Percentiles rank a stretch among this genome's conserved stretches.
Conservation (phyloP, 352 stramenopile genomes). For the Globisporangium canariense region DNA sequence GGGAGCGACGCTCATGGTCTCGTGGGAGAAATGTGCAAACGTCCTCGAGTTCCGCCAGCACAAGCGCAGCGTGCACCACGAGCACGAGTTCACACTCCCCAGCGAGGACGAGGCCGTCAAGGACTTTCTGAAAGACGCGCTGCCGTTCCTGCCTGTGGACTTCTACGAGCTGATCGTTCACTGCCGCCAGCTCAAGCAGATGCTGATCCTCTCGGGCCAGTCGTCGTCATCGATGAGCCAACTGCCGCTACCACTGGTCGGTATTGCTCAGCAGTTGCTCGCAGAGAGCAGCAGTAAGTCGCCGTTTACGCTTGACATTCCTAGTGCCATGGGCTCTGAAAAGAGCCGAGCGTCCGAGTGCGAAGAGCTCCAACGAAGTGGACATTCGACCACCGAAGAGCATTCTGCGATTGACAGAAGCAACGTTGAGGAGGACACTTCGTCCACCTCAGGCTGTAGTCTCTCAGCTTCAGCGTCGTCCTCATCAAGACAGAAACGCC, state of each 20-base stretch:
- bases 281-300: neutral
- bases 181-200: conserved; percentile 44
- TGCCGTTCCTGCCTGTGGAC: conserved; percentile 74
- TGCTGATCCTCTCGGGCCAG: conserved; percentile 16
- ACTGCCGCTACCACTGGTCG: neutral
- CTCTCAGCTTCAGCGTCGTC: conserved; percentile 15
- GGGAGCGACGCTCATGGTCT: conserved; percentile 67
- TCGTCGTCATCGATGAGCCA: conserved; percentile 17
- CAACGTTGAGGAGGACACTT: neutral
- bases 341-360: conserved; percentile 12
- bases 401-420: conserved; percentile 6
- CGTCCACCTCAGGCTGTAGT: neutral
- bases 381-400: conserved; percentile 13
- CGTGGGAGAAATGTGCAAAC: conserved; percentile 34
- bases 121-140: conserved; percentile 45
- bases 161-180: conserved; percentile 73
- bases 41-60: conserved; percentile 67
- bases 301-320: conserved; percentile 4
- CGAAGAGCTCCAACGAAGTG: conserved; percentile 11
- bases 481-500: conserved; percentile 22
- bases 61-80: conserved; percentile 52
- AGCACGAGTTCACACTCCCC: conserved; percentile 43
- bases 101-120: conserved; percentile 61
- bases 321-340: neutral
- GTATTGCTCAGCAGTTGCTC: neutral